Conservation (phyloP, 2,329 filamentous ascomycete species). For the Pseudogymnoascus sp. region DNA sequence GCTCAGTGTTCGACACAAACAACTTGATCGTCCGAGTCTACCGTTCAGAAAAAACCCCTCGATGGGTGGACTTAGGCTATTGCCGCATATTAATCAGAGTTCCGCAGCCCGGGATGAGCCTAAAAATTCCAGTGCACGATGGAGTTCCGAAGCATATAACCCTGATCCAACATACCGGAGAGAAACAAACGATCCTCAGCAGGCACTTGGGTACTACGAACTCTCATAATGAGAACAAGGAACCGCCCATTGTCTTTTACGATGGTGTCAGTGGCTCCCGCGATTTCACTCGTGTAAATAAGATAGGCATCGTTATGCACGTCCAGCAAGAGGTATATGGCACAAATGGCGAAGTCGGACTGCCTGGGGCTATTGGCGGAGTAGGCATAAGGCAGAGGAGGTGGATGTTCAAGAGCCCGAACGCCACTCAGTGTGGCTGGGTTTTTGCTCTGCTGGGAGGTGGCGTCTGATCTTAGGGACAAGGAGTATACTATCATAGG, state of each 20-base stretch:
- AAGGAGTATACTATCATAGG: background rate
- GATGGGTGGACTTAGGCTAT: slow-evolving; percentile 88
- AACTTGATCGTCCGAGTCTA: slow-evolving; percentile 85
- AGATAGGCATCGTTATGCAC: slow-evolving; percentile 20
- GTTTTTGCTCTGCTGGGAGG: slow-evolving; percentile 18
- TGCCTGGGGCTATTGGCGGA: slow-evolving; percentile 26
- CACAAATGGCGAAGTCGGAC: slow-evolving; percentile 21
- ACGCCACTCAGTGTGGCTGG: slow-evolving; percentile 22
- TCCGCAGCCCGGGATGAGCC: slow-evolving; percentile 54
- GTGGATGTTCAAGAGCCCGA: slow-evolving; percentile 67
- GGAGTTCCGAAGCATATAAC: slow-evolving; percentile 79
- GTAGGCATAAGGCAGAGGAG: slow-evolving; percentile 78
- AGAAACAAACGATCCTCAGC: slow-evolving; percentile 32
- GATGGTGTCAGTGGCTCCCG: slow-evolving; percentile 65
- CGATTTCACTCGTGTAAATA: slow-evolving; percentile 19
- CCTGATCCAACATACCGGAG: slow-evolving; percentile 55
- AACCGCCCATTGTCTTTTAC: slow-evolving; percentile 51
- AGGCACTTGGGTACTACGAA: background rate
- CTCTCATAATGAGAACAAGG: slow-evolving; percentile 19
- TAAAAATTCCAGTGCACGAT: slow-evolving; percentile 50
- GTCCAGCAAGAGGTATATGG: slow-evolving; percentile 24
- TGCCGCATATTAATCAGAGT: slow-evolving; percentile 75
- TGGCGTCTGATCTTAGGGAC: slow-evolving; percentile 1
- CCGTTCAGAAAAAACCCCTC: slow-evolving; percentile 62
- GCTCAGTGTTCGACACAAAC: slow-evolving; percentile 56